Conservation (phyloP, 768 basidiomycete genomes). For the Mycena vitilis region DNA sequence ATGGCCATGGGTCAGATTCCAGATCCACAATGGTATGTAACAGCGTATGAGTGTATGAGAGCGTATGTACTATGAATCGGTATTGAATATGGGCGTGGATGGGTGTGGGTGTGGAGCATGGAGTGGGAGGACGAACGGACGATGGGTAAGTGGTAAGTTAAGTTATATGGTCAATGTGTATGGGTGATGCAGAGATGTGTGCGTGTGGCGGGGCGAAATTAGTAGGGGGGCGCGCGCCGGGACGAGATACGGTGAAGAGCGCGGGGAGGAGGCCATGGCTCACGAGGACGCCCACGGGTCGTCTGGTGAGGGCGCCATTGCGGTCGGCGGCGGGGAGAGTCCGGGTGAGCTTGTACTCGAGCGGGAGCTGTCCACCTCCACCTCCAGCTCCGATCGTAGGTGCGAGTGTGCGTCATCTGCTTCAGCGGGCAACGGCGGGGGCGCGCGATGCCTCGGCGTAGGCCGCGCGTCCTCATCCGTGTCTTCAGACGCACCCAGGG, state of each 20-base stretch:
- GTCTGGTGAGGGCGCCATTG: not conserved
- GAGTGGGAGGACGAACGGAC: too few relatives aligned
- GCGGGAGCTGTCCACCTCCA: not conserved
- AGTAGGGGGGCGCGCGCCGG: too few relatives aligned
- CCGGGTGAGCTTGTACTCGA: conserved; percentile 18
- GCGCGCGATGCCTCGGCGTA: conserved; percentile 17
- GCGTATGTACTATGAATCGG: too few relatives aligned
- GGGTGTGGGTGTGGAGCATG: too few relatives aligned
- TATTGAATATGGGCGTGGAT: too few relatives aligned
- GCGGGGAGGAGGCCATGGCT: not conserved
- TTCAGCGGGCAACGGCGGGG: not conserved
- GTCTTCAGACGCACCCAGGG: not conserved
- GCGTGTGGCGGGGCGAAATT: not conserved
- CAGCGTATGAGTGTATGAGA: not conserved
- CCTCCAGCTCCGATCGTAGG: not conserved
- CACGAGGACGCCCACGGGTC: conserved; percentile 23
- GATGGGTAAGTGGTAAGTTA: too few relatives aligned
- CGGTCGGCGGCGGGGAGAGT: conserved; percentile 26
- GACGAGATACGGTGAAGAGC: not conserved
- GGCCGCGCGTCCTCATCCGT: conserved; percentile 1
- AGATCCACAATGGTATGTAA: not conserved
- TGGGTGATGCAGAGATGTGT: not conserved
- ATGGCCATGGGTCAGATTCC: not conserved
- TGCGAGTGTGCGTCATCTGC: not conserved
- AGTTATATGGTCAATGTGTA: not conserved